Conservation (phyloP, 805 yeast genomes). For the Ogataea polymorpha region DNA sequence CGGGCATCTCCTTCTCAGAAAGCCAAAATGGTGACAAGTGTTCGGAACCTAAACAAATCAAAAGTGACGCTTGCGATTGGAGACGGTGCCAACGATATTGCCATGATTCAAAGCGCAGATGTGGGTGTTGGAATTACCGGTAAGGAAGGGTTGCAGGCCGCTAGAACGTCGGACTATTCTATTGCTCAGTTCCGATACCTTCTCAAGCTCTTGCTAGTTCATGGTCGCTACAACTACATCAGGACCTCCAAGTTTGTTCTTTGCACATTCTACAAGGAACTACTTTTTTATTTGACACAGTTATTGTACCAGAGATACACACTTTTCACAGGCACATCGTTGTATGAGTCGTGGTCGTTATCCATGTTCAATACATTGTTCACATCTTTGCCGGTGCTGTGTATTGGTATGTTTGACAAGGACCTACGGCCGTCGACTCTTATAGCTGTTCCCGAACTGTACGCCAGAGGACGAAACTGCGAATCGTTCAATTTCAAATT, state of each 20-base stretch:
- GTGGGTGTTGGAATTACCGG: slow-evolving; percentile 98
- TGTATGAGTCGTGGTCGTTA: slow-evolving; percentile 94
- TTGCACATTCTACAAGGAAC: slow-evolving; percentile 92
- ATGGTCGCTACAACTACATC: slow-evolving; percentile 93
- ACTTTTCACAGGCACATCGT: slow-evolving; percentile 86
- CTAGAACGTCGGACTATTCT: slow-evolving; percentile 90
- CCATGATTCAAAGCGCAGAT: slow-evolving; percentile 98
- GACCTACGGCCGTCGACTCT: slow-evolving; percentile 87
- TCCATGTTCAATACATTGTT: slow-evolving; percentile 96
- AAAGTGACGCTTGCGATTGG: slow-evolving; percentile 94
- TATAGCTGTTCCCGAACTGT: slow-evolving; percentile 88
- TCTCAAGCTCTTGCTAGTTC: slow-evolving; percentile 79
- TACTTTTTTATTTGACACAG: slow-evolving; percentile 86
- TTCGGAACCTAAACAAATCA: slow-evolving; percentile 63
- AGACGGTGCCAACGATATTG: slow-evolving; percentile 98
- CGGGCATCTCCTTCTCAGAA: slow-evolving; percentile 97
- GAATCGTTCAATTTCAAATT: slow-evolving; percentile 69
- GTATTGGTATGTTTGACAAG: slow-evolving; percentile 93
- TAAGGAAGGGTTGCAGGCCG: slow-evolving; percentile 95
- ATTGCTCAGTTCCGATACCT: slow-evolving; percentile 91
- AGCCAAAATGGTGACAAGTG: slow-evolving; percentile 79
- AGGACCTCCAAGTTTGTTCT: slow-evolving; percentile 89
- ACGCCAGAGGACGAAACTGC: slow-evolving; percentile 69
- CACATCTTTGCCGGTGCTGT: slow-evolving; percentile 86
- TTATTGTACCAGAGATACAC: slow-evolving; percentile 82